Conservation (phyloP, 768 basidiomycete genomes). For the Leccinellum rugosiceps region DNA sequence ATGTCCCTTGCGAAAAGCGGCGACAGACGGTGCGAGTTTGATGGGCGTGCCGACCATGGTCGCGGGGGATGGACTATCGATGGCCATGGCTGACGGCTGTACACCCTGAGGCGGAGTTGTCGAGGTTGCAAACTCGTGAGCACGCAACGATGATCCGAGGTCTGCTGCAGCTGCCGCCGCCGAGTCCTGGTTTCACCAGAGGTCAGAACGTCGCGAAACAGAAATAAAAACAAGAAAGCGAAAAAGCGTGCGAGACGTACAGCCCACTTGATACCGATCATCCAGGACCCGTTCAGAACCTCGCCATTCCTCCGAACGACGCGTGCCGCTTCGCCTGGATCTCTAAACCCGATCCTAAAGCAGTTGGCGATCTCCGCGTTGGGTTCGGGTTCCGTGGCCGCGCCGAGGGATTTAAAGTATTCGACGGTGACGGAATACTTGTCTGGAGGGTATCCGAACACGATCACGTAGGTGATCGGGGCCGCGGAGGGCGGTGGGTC, state of each 20-base stretch:
- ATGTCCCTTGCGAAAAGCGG: slow-evolving; percentile 63
- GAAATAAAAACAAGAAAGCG: not conserved
- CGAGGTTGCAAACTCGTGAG: not conserved
- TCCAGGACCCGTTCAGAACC: slow-evolving; percentile 67
- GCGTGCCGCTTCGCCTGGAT: slow-evolving; percentile 70
- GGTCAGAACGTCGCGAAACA: not conserved
- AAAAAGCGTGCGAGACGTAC: slow-evolving; percentile 42
- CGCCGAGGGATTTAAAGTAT: slow-evolving; percentile 73
- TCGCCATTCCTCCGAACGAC: slow-evolving; percentile 85
- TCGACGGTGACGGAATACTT: slow-evolving; percentile 68
- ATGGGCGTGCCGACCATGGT: slow-evolving; percentile 67
- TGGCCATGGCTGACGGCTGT: slow-evolving; percentile 43
- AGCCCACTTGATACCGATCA: slow-evolving; percentile 86
- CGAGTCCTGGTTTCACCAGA: slow-evolving; percentile 50
- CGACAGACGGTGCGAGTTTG: slow-evolving; percentile 64
- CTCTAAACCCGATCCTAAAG: slow-evolving; percentile 73
- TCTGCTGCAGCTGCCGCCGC: slow-evolving; percentile 48
- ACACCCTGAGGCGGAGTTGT: slow-evolving; percentile 9
- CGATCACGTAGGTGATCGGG: slow-evolving; percentile 61
- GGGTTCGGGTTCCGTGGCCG: slow-evolving; percentile 63
- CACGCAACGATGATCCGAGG: slow-evolving; percentile 38
- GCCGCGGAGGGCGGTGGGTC: slow-evolving; percentile 28
- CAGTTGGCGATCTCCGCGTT: slow-evolving; percentile 73
- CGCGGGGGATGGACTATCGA: slow-evolving; percentile 40
- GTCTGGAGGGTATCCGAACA: slow-evolving; percentile 88